These are phyloP conservation scores for Cinnamomum micranthum DNA, from an alignment of 164 flowering plant species.

Conservation along the genomic window DNA sequence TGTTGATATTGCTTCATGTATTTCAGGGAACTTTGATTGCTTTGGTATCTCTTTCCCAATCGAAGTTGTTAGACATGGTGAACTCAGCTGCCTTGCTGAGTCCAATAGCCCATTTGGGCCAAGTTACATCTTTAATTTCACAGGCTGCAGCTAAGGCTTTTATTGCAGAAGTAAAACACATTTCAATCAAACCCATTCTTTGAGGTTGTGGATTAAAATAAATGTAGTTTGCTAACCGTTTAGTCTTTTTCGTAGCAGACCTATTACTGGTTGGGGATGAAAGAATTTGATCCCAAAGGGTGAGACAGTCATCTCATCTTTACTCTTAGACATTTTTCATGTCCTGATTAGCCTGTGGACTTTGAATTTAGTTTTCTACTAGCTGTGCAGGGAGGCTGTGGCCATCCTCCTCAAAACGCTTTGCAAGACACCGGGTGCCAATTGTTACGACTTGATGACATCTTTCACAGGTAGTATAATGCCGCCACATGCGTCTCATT, in stretches of 20 bases:
- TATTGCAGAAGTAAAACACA: slow-evolving; percentile 46
- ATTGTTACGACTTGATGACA: slow-evolving; percentile 52
- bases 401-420: slow-evolving; percentile 30
- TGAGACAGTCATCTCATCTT: slow-evolving; percentile 17
- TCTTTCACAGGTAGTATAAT: slow-evolving; percentile 48
- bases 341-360: background rate
- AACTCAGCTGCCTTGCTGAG: slow-evolving; percentile 70
- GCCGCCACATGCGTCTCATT: background rate
- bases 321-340: background rate
- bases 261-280: slow-evolving; percentile 41
- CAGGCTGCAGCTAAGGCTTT: slow-evolving; percentile 44
- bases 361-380: background rate
- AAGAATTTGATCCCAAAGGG: slow-evolving; percentile 58
- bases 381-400: slow-evolving; percentile 39
- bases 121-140: slow-evolving; percentile 44
- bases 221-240: slow-evolving; percentile 1
- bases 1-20: background rate
- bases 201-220: background rate
- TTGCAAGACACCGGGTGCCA: slow-evolving; percentile 43
- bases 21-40: slow-evolving; percentile 72
- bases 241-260: slow-evolving; percentile 22
- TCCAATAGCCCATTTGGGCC: slow-evolving; percentile 69
- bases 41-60: slow-evolving; percentile 56
- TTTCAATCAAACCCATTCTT: background rate
- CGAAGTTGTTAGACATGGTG: slow-evolving; percentile 36